Percentiles rank a stretch among this genome's conserved stretches.
phyloP scores from a whole-genome alignment of 2,329 filamentous ascomycete species.

The Clonostachys solani region DNA sequence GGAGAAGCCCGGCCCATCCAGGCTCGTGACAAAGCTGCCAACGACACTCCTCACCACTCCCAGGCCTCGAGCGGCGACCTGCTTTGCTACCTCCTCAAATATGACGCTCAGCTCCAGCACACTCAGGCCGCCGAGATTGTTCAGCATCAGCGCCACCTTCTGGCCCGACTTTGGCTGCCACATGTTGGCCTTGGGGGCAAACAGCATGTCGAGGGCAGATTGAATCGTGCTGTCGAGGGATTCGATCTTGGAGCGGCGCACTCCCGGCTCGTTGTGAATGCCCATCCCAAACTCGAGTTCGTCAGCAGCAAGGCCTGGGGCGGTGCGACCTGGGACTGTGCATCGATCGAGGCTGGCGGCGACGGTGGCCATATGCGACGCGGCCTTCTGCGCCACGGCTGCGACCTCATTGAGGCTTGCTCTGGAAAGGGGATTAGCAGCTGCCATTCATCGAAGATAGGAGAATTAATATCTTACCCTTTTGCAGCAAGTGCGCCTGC shows the following conservation, averaged over 20 bases:
- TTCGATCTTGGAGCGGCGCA: slow-evolving; percentile 43
- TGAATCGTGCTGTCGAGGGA: slow-evolving; percentile 51
- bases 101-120: slow-evolving; percentile 70
- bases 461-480: slow-evolving; percentile 34
- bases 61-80: slow-evolving; percentile 53
- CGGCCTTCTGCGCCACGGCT: slow-evolving; percentile 64
- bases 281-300: slow-evolving; percentile 71
- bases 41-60: slow-evolving; percentile 60
- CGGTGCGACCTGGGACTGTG: slow-evolving; percentile 78
- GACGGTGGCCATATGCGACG: slow-evolving; percentile 77
- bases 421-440: no score
- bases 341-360: slow-evolving; percentile 88
- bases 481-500: slow-evolving; percentile 75
- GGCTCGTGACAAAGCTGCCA: slow-evolving; percentile 74
- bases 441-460: no score
- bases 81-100: slow-evolving; percentile 61
- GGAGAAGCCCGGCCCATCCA: slow-evolving; percentile 74
- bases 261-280: slow-evolving; percentile 68
- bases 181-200: slow-evolving; percentile 58
- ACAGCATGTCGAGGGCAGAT: slow-evolving; percentile 62
- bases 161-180: slow-evolving; percentile 63
- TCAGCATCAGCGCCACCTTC: slow-evolving; percentile 62
- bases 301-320: slow-evolving; percentile 37
- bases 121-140: slow-evolving; percentile 73
- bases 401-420: slow-evolving; percentile 65